A percentile compares a stretch with the other conserved stretches of the same genome.
Conservation (phyloP, 1,139 yeast species). For the Candida sanyaensis region DNA sequence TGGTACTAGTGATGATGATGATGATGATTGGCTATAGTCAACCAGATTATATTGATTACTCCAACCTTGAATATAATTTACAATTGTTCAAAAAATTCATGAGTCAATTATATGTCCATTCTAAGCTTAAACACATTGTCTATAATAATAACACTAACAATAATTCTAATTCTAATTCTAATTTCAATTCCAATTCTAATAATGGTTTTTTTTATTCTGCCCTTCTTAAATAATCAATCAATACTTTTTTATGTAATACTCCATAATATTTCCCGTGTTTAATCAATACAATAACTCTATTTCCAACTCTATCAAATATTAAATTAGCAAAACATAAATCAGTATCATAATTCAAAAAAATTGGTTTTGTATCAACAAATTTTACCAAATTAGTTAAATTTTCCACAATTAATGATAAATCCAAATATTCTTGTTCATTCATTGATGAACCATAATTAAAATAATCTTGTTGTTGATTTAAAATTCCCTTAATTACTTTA, state of each 20-base stretch:
- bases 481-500: constrained; percentile 13
- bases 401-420: constrained; percentile 20
- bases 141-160: constrained; percentile 1
- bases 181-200: background rate
- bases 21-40: background rate
- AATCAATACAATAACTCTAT: constrained; percentile 52
- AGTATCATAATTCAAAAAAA: constrained; percentile 50
- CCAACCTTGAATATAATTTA: constrained; percentile 12
- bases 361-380: constrained; percentile 51
- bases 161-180: background rate
- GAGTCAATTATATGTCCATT: constrained; percentile 12
- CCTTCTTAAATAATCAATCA: constrained; percentile 47
- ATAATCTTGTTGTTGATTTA: constrained; percentile 5
- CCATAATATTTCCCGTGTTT: constrained; percentile 54
- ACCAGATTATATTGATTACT: constrained; percentile 7
- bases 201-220: constrained; percentile 1
- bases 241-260: constrained; percentile 55
- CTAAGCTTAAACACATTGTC: constrained; percentile 12
- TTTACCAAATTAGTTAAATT: constrained; percentile 42
- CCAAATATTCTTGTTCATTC: constrained; percentile 15
- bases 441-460: constrained; percentile 28
- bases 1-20: constrained; percentile 1
- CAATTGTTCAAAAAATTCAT: constrained; percentile 12
- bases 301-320: constrained; percentile 57
- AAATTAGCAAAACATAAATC: constrained; percentile 56